phyloP scores from a whole-genome alignment of 176 grass and related monocot genomes.

The Juncus inflexus region DNA sequence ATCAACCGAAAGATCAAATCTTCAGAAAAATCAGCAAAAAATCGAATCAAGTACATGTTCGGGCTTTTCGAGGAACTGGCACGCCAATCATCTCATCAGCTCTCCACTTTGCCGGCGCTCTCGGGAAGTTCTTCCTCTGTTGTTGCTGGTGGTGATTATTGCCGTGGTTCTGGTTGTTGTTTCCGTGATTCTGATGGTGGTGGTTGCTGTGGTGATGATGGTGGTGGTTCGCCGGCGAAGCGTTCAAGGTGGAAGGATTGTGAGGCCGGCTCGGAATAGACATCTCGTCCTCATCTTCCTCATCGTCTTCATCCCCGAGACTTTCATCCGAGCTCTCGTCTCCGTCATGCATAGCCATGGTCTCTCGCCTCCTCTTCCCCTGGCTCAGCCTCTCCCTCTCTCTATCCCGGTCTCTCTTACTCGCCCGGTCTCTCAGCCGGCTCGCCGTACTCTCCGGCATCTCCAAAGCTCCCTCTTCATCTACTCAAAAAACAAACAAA shows the following conservation, averaged over 20 bases:
- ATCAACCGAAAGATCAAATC: not conserved
- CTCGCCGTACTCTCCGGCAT: conserved; percentile 33
- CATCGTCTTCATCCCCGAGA: conserved; percentile 64
- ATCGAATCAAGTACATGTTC: conserved; percentile 50
- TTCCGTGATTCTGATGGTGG: conserved; percentile 29
- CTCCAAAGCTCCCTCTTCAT: conserved; percentile 35
- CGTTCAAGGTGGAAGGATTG: conserved; percentile 53
- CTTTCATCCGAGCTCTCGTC: conserved; percentile 91
- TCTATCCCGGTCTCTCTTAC: conserved; percentile 37
- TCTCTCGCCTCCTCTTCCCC: conserved; percentile 35
- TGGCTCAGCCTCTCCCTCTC: conserved; percentile 41
- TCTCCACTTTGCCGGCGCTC: conserved; percentile 35
- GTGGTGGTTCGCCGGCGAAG: conserved; percentile 31
- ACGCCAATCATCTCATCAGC: conserved; percentile 99
- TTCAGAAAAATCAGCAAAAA: not conserved
- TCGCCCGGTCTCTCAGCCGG: conserved; percentile 32
- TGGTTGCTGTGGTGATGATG: conserved; percentile 33
- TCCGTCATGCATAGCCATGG: conserved; percentile 41
- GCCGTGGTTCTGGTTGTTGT: conserved; percentile 28
- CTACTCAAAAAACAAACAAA: conserved; percentile 18
- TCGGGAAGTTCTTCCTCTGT: conserved; percentile 57
- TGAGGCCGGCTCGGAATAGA: conserved; percentile 43
- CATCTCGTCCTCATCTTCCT: conserved; percentile 66
- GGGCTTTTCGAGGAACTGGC: conserved; percentile 81
- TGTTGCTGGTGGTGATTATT: conserved; percentile 45